Conservation (phyloP, 2,329 filamentous ascomycete species). For the Aspergillus sp. region DNA sequence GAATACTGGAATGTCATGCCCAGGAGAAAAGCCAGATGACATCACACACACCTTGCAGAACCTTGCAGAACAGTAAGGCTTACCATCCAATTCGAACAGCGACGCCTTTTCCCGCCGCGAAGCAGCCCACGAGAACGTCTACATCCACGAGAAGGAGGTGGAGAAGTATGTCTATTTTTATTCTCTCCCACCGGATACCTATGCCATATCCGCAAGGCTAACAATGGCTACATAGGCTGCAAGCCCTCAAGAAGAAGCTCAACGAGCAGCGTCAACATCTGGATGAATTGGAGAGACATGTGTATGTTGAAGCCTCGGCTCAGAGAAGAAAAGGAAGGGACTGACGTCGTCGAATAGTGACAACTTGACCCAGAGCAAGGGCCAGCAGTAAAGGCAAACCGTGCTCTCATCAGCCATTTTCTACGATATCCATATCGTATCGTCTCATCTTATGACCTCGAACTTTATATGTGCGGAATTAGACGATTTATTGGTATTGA, state of each 20-base stretch:
- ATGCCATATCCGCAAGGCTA: not conserved
- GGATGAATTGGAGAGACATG: slow-evolving; percentile 75
- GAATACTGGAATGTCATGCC: not conserved
- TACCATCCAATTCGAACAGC: slow-evolving; percentile 39
- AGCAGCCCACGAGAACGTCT: slow-evolving; percentile 73
- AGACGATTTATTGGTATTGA: too few relatives aligned
- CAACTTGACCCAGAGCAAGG: slow-evolving; percentile 65
- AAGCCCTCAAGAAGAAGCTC: slow-evolving; percentile 61
- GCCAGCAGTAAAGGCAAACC: slow-evolving; percentile 38
- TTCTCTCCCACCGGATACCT: not conserved
- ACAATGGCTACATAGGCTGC: slow-evolving; percentile 43
- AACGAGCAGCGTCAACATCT: slow-evolving; percentile 72
- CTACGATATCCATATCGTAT: not conserved
- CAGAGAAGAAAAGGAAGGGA: not conserved
- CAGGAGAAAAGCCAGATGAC: slow-evolving; percentile 8
- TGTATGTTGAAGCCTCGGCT: slow-evolving; percentile 48
- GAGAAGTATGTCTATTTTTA: slow-evolving; percentile 57
- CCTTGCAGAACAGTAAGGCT: slow-evolving; percentile 3
- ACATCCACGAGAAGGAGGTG: slow-evolving; percentile 79
- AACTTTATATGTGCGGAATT: too few relatives aligned
- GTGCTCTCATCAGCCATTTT: not conserved
- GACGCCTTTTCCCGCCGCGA: slow-evolving; percentile 92
- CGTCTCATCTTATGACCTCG: too few relatives aligned
- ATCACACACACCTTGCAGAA: slow-evolving; percentile 5
- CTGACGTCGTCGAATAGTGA: slow-evolving; percentile 46